These are phyloP conservation scores for Allium cepa DNA, from an alignment of 106 monocot genomes.

Conservation along the genomic window DNA sequence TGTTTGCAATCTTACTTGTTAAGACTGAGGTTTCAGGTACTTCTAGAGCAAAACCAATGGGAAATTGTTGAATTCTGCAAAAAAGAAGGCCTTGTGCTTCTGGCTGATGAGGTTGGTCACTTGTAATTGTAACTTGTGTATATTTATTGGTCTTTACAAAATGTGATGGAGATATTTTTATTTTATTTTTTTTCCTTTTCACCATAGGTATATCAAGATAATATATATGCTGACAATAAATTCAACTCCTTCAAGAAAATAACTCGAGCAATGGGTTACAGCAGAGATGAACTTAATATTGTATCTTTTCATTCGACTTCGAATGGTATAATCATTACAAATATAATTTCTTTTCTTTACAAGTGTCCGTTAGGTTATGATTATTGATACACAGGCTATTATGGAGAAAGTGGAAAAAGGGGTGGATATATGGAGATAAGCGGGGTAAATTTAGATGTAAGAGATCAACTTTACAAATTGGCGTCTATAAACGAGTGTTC, in stretches of 20 bases:
- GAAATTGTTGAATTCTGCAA: conserved; percentile 87
- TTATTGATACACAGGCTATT: conserved; percentile 10
- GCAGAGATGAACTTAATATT: background rate
- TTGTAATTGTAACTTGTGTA: background rate
- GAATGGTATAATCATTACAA: background rate
- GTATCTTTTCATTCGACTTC: conserved; percentile 7
- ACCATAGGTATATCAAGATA: conserved; percentile 2
- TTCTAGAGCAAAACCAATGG: conserved; percentile 68
- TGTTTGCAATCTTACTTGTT: background rate
- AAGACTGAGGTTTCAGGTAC: conserved; percentile 32
- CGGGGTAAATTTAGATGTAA: conserved; percentile 40
- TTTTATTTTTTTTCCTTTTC: background rate
- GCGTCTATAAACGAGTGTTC: conserved; percentile 66
- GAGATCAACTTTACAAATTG: conserved; percentile 61
- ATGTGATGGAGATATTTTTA: background rate
- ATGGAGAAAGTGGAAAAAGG: conserved; percentile 72
- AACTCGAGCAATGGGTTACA: conserved; percentile 6
- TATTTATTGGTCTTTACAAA: background rate
- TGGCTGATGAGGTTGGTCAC: conserved; percentile 76
- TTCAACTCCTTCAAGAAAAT: conserved; percentile 11
- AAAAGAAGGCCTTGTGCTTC: conserved; percentile 77
- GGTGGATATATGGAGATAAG: conserved; percentile 70
- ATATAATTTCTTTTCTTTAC: background rate
- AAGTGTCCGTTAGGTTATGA: background rate
- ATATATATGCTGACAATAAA: background rate